A percentile compares a stretch with the other conserved stretches of the same genome.
phyloP scores from a whole-genome alignment of 768 basidiomycete species.

The Clitopilus hobsonii region DNA sequence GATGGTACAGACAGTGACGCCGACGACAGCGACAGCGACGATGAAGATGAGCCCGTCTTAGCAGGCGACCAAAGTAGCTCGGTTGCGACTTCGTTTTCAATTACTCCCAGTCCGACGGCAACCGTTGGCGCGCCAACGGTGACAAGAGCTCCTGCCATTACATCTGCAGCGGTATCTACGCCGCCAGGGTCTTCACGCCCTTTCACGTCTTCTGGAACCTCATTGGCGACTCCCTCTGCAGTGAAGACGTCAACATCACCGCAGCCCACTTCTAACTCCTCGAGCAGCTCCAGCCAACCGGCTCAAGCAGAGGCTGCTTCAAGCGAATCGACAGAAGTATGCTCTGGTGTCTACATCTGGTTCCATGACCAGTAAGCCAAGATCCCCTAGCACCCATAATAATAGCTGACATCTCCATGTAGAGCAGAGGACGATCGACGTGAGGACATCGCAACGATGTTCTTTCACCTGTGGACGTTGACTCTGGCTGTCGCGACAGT shows the following conservation, averaged over 20 bases:
- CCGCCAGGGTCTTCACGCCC: background rate
- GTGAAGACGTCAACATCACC: background rate
- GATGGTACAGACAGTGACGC: conserved; percentile 6
- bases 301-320: background rate
- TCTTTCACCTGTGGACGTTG: conserved; percentile 46
- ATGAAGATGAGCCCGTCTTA: conserved; percentile 5
- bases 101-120: background rate
- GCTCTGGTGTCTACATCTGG: conserved; percentile 42
- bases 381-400: too few species aligned
- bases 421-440: conserved; percentile 36
- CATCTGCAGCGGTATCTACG: background rate
- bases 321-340: conserved; percentile 11
- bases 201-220: background rate
- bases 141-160: background rate
- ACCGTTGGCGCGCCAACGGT: background rate
- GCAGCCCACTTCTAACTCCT: background rate
- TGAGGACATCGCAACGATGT: conserved; percentile 42
- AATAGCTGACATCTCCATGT: too few species aligned
- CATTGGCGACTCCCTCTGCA: background rate
- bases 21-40: conserved; percentile 5
- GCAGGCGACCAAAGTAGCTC: too few species aligned
- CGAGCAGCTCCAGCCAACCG: background rate
- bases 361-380: conserved; percentile 41
- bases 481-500: conserved; percentile 42
- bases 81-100: too few species aligned